phyloP scores from a whole-genome alignment of 208 protist genomes.

The Crithidia acanthocephali region DNA sequence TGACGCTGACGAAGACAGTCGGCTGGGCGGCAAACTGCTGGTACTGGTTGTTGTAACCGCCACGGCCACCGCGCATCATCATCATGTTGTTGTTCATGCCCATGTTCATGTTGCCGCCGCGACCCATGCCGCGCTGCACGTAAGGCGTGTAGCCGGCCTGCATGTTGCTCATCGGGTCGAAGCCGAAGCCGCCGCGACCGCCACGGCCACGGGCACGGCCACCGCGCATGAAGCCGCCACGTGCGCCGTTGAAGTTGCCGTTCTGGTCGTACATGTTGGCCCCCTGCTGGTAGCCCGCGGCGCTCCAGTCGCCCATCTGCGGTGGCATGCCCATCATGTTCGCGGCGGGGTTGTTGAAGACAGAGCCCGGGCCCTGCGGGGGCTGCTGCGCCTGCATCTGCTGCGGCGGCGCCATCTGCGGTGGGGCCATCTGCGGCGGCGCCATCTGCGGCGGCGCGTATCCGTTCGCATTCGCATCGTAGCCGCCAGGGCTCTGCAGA shows the following conservation, averaged over 20 bases:
- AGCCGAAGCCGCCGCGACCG: constrained; percentile 39
- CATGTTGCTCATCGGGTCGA: constrained; percentile 40
- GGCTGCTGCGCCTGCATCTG: constrained; percentile 23
- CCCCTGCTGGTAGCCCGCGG: constrained; percentile 25
- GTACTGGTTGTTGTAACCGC: constrained; percentile 22
- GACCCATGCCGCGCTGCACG: constrained; percentile 23
- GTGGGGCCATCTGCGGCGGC: not conserved
- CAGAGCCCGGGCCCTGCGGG: constrained; percentile 16
- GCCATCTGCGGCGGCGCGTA: constrained; percentile 23
- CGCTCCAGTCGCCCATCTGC: constrained; percentile 32
- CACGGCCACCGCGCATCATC: constrained; percentile 45
- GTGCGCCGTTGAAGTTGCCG: constrained; percentile 21
- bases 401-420: constrained; percentile 31
- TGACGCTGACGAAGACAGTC: constrained; percentile 84
- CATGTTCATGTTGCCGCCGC: constrained; percentile 3
- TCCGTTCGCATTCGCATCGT: constrained; percentile 7
- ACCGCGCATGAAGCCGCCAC: constrained; percentile 34
- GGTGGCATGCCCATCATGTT: constrained; percentile 33
- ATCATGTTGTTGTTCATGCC: constrained; percentile 41
- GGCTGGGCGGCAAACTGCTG: constrained; percentile 38
- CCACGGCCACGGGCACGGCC: constrained; percentile 37
- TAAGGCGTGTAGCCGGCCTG: constrained; percentile 24
- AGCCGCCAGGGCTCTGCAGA: constrained; percentile 22
- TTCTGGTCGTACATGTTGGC: constrained; percentile 32
- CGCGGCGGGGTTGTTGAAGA: constrained; percentile 32